A percentile compares a stretch with the other conserved stretches of the same genome.
These are phyloP conservation scores for Penicillium paxilli DNA, from an alignment of 495 filamentous ascomycete species.

Conservation along the genomic window DNA sequence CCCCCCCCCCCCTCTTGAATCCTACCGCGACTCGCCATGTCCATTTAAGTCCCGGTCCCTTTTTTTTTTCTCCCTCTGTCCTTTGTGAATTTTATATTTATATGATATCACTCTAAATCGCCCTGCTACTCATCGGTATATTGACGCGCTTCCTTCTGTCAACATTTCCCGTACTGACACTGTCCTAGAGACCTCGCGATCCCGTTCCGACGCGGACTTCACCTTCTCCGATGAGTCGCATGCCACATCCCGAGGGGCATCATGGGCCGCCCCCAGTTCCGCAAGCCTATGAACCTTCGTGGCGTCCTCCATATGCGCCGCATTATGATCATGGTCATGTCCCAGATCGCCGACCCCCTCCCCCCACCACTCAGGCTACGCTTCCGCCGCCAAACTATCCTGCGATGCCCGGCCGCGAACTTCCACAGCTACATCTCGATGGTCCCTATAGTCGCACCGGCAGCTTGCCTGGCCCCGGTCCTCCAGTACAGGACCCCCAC, in stretches of 20 bases:
- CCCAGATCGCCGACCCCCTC: constrained; percentile 36
- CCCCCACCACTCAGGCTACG: constrained; percentile 29
- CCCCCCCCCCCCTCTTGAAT: neutral
- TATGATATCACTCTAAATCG: constrained; percentile 5
- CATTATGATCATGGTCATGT: constrained; percentile 29
- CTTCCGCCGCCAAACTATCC: constrained; percentile 19
- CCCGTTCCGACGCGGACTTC: constrained; percentile 9
- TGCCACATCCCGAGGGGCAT: constrained; percentile 31
- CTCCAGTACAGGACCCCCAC: constrained; percentile 20
- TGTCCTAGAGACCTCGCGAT: constrained; percentile 4
- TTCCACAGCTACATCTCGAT: constrained; percentile 41
- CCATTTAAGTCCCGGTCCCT: constrained; percentile 10
- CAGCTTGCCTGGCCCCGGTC: constrained; percentile 28
- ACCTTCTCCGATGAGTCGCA: constrained; percentile 33
- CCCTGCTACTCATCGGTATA: constrained; percentile 17
- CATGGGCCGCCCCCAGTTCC: constrained; percentile 25
- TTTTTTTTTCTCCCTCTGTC: neutral
- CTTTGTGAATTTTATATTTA: neutral
- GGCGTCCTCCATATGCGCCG: constrained; percentile 34
- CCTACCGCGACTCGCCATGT: constrained; percentile 18
- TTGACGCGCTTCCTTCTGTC: neutral
- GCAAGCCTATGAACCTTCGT: constrained; percentile 37
- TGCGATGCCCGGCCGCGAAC: constrained; percentile 34
- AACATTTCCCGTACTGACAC: neutral
- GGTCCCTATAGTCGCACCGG: constrained; percentile 37